Evolutionary conservation across 257 asterid genomes (phyloP).

Genomic region (Buddleja alternifolia): DNA sequence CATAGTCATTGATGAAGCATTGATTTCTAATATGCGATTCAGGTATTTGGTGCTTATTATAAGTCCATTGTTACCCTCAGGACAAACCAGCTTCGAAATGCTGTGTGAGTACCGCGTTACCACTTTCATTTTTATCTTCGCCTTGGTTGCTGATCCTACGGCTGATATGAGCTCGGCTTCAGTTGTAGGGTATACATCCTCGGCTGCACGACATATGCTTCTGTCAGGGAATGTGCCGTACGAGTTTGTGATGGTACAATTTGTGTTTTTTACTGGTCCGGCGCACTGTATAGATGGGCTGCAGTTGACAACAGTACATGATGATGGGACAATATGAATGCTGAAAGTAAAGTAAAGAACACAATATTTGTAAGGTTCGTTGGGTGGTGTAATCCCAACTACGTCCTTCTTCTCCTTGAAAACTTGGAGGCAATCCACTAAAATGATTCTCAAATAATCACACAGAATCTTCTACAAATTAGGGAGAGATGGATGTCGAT

Average conservation of each 20-base stretch:
- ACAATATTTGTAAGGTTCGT: too few relatives aligned
- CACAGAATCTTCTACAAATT: too few relatives aligned
- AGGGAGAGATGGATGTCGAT: too few relatives aligned
- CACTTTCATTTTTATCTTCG: conserved; percentile 46
- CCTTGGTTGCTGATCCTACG: conserved; percentile 46
- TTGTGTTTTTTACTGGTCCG: background rate
- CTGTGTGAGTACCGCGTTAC: conserved; percentile 65
- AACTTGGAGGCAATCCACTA: too few relatives aligned
- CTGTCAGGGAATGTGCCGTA: conserved; percentile 66
- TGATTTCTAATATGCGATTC: conserved; percentile 29
- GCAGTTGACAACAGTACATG: conserved; percentile 10
- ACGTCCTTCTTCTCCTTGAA: too few relatives aligned
- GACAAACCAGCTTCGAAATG: conserved; percentile 67
- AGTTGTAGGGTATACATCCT: conserved; percentile 48
- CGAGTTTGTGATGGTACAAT: too few relatives aligned
- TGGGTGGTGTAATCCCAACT: too few relatives aligned
- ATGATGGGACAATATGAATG: too few relatives aligned
- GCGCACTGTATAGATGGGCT: conserved; percentile 59
- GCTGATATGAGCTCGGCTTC: conserved; percentile 54
- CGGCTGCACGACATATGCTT: conserved; percentile 50
- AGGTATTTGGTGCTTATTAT: conserved; percentile 61
- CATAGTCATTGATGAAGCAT: conserved; percentile 39
- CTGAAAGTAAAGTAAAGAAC: too few relatives aligned
- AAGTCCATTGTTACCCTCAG: conserved; percentile 46
- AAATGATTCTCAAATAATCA: too few relatives aligned